phyloP scores from a whole-genome alignment of 192 early-diverging fungal genomes.

The Oehlia diaphana region DNA sequence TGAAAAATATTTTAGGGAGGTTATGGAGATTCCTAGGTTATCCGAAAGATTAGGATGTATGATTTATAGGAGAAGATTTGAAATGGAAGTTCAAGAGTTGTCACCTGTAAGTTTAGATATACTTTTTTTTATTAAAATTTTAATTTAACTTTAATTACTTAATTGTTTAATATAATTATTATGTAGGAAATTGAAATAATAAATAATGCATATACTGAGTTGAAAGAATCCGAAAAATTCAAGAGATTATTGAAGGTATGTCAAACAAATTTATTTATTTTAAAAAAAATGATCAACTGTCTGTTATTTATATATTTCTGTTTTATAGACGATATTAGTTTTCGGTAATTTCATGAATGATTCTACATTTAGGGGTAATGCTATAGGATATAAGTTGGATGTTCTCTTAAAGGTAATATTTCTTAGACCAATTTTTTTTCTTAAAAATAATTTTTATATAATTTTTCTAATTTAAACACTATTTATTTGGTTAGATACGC shows the following conservation, averaged over 20 bases:
- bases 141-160: not conserved
- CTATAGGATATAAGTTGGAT: constrained; percentile 56
- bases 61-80: constrained; percentile 54
- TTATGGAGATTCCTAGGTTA: constrained; percentile 53
- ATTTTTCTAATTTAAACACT: not conserved
- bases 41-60: constrained; percentile 52
- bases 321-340: constrained; percentile 47
- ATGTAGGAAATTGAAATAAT: constrained; percentile 50
- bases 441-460: too few species aligned
- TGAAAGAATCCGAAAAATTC: constrained; percentile 42
- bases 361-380: constrained; percentile 57
- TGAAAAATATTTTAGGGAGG: constrained; percentile 53
- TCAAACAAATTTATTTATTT: not conserved
- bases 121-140: not conserved
- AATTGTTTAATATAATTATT: not conserved
- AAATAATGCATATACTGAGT: constrained; percentile 45
- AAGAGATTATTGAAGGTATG: constrained; percentile 54
- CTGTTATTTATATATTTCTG: not conserved
- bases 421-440: too few species aligned
- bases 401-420: constrained; percentile 50
- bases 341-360: constrained; percentile 59
- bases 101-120: constrained; percentile 37
- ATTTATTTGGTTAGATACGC: constrained; percentile 39
- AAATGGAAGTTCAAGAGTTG: constrained; percentile 50
- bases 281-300: too few species aligned